These are phyloP conservation scores for Fusarium circinatum DNA, from an alignment of 2,329 filamentous ascomycete genomes.

Conservation along the genomic window DNA sequence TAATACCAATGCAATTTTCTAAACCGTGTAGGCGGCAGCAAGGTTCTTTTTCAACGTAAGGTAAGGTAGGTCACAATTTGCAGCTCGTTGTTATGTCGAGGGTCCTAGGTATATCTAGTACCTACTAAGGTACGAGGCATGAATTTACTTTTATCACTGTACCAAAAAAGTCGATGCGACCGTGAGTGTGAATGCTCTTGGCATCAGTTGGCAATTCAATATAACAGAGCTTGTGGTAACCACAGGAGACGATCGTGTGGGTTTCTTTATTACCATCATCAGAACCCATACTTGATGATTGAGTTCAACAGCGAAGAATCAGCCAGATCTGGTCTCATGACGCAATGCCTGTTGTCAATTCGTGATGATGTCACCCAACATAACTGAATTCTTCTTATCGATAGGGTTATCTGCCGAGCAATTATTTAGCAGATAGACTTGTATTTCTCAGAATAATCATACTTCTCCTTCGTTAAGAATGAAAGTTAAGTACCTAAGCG, in stretches of 20 bases:
- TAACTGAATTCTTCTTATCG: conserved; percentile 4
- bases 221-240: conserved; percentile 11
- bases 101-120: neutral
- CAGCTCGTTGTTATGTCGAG: conserved; percentile 1
- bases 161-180: neutral
- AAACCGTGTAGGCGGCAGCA: neutral
- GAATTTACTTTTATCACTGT: conserved; percentile 2
- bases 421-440: neutral
- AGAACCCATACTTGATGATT: neutral
- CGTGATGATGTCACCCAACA: conserved; percentile 31
- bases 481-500: too few species aligned
- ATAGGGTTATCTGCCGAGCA: neutral
- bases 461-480: neutral
- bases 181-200: neutral
- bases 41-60: neutral
- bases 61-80: neutral
- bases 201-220: neutral
- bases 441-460: neutral
- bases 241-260: neutral
- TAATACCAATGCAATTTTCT: neutral
- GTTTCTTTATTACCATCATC: neutral
- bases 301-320: neutral
- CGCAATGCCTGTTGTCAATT: conserved; percentile 23
- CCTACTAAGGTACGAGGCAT: neutral
- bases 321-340: conserved; percentile 30